phyloP scores from a whole-genome alignment of 2,329 filamentous ascomycete species.

The Cladophialophora bantiana region DNA sequence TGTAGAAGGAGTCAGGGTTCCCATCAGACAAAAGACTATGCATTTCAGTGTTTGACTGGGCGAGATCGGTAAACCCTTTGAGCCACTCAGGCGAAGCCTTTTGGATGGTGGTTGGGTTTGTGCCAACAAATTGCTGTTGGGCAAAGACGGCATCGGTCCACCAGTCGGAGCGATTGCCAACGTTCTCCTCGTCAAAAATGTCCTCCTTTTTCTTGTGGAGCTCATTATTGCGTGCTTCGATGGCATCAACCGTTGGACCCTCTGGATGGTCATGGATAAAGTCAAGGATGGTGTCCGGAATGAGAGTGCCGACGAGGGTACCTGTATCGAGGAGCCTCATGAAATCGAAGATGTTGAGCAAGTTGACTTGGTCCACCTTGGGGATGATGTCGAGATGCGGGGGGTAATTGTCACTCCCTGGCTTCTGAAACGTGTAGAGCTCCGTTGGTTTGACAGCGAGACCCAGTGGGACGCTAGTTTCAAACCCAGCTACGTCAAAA shows the following conservation, averaged over 20 bases:
- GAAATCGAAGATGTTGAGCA: slow-evolving; percentile 24
- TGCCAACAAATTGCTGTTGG: slow-evolving; percentile 55
- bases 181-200: slow-evolving; percentile 44
- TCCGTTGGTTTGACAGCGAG: slow-evolving; percentile 16
- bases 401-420: slow-evolving; percentile 30
- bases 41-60: slow-evolving; percentile 45
- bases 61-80: slow-evolving; percentile 47
- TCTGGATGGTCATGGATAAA: slow-evolving; percentile 24
- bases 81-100: slow-evolving; percentile 48
- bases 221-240: slow-evolving; percentile 47
- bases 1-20: slow-evolving; percentile 45
- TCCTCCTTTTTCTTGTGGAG: slow-evolving; percentile 48
- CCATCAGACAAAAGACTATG: slow-evolving; percentile 45
- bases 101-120: slow-evolving; percentile 57
- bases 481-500: slow-evolving; percentile 23
- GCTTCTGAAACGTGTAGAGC: slow-evolving; percentile 26
- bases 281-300: slow-evolving; percentile 23
- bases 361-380: slow-evolving; percentile 25
- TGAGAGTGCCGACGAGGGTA: slow-evolving; percentile 15
- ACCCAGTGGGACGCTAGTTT: slow-evolving; percentile 19
- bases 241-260: slow-evolving; percentile 29
- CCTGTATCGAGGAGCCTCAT: slow-evolving; percentile 27
- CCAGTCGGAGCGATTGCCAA: slow-evolving; percentile 49
- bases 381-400: slow-evolving; percentile 34
- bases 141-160: slow-evolving; percentile 55